Base-by-base conservation (phyloP, 2,329 filamentous ascomycete genomes). In the Helotiales sp. region DNA sequence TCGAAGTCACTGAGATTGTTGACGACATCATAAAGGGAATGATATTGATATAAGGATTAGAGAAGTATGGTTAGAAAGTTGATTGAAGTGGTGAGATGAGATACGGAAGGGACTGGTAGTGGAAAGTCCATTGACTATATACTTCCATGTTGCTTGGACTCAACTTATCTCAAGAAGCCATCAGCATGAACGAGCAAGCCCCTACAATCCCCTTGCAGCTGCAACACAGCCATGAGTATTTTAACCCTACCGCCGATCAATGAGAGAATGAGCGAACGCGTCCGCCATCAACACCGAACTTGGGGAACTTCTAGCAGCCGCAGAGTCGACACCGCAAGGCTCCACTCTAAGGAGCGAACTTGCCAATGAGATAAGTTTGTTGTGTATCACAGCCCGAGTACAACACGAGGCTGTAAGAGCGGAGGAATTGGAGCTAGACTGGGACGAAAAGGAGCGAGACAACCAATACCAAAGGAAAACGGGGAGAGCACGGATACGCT, bases 1-100 rank as follows among this genome's bases (percentile, higher is more conserved):
- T 63, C 25, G 50, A 51, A 7, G 53, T 34, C 38, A 60, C 13
- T 7, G 55, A 55, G 13, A 36, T 56, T 4, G 62, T 63, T 4
- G 63, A 60, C 46, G 65, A 58, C 65, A 66, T 65, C 24, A n/a
- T n/a, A n/a, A n/a, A n/a, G n/a, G n/a, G n/a, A n/a, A n/a, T n/a
- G n/a, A n/a, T n/a, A n/a, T 30, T 52, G 44, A 22, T 8, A 8
- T 17, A 10, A 24, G 40, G 24, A 48, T 36, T 48, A 24, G 3
- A n/a, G 19, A 27, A 34, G n/a, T 24, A 27, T 44, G 24, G 33
- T 29, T 19, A n/a, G 30, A 36, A 27, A 15, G 5, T 27, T 51
- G 34, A 46, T 42, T 36, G 47, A 31, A 10, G 13, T 8, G 12
- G 29, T 15, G 33, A 22, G 30, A 49, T 55, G 42, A 50, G 13